Evolutionary conservation across 2,329 filamentous ascomycete species (phyloP), one percentile per base, ranked within the genome.

Genomic region (Rutstroemia sp.): DNA sequence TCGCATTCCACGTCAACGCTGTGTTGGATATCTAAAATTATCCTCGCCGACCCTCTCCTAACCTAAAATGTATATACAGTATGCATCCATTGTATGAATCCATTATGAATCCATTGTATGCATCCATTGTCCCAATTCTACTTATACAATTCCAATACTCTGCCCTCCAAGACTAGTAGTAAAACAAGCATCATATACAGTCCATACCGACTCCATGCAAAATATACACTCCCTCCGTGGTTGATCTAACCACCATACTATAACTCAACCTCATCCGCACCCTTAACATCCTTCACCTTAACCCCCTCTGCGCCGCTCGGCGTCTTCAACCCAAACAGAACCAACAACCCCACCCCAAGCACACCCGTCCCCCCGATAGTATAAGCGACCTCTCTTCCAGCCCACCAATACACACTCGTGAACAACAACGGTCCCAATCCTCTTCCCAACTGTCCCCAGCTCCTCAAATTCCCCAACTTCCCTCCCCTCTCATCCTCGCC

Each of bases 381-480:
- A 71, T 97, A 99, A 2, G 94, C 94, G 10, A 84, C 79, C 68
- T 95, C 87, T 48, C 94, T 78, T 0, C 94, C 94, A 6, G 90
- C 92, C 94, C 94, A 99, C 94, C 94, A 99, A 74, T 99, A 99
- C 56, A 99, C 77, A 49, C 89, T 90, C 60, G 94, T 97, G 69
- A 99, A 99, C 38, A 95, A 73, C 4, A 99, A 71, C 0, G 94
- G 94, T 0, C 94, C 94, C 10, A 95, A 71, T 0, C 92, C 90
- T 36, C 94, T 81, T 2, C 94, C 94, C 4, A 92, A 80, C 76
- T 99, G 94, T 5, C 94, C 92, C 84, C 78, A 84, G 63, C 79
- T 83, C 27, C 94, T 79, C 64, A 97, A 79, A 57, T 89, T 86
- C 3, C 94, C 94, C 51, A 99, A 75, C 68, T 95, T 95, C 48